These are phyloP conservation scores for Afroboletus lepidellus DNA, from an alignment of 1,284 basidiomycete species.

Conservation along the genomic window DNA sequence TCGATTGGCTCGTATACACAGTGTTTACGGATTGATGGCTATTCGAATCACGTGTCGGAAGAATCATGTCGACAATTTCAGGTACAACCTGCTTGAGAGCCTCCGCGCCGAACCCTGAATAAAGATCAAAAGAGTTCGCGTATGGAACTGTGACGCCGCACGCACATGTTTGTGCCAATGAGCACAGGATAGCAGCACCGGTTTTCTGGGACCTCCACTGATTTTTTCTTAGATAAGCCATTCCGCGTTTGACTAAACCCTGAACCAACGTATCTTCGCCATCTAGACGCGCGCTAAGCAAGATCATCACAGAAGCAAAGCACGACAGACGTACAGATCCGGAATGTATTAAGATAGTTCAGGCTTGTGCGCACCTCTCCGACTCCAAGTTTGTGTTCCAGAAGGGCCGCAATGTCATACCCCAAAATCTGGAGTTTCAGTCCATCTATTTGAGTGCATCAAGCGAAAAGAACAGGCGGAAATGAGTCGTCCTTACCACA, in stretches of 20 bases:
- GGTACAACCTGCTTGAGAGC: conserved; percentile 4
- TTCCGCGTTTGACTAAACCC: conserved; percentile 5
- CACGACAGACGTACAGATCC: not conserved
- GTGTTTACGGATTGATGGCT: not conserved
- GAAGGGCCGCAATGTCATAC: conserved; percentile 3
- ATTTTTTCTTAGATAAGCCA: conserved; percentile 1
- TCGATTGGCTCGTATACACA: not conserved
- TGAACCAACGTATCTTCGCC: conserved; percentile 1
- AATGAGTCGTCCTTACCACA: not conserved
- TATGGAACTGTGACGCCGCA: not conserved
- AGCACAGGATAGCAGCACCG: conserved; percentile 5
- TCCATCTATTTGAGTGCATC: not conserved
- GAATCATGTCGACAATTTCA: conserved; percentile 7
- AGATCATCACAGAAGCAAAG: not conserved
- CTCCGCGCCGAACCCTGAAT: conserved; percentile 7
- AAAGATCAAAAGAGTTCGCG: not conserved
- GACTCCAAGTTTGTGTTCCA: conserved; percentile 4
- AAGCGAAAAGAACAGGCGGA: not conserved
- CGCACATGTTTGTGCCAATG: conserved; percentile 9
- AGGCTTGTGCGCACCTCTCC: conserved; percentile 8
- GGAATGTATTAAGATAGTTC: conserved; percentile 5
- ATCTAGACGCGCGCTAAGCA: not conserved
- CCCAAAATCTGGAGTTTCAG: conserved; percentile 4
- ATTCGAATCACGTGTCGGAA: not conserved
- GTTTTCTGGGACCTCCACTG: conserved; percentile 6